Evolutionary conservation across 768 basidiomycete species (phyloP).

Genomic region (Suillus occidentalis): DNA sequence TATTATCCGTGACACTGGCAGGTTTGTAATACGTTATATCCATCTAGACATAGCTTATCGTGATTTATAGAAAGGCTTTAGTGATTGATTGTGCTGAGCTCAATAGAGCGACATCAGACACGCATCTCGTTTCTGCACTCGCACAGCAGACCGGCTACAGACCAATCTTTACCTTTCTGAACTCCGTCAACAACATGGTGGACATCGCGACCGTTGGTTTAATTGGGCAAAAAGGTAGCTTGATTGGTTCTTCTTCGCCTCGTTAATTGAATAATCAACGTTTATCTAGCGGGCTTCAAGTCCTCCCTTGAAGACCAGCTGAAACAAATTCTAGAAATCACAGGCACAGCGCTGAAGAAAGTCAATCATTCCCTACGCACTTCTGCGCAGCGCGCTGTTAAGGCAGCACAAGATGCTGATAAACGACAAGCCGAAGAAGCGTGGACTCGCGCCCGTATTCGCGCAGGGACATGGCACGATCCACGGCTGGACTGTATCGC

Average conservation of each 20-base stretch:
- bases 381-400: conserved; percentile 40
- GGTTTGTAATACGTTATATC: conserved; percentile 36
- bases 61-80: conserved; percentile 55
- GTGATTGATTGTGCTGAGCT: conserved; percentile 84
- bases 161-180: conserved; percentile 85
- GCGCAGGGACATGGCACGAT: conserved; percentile 79
- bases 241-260: neutral
- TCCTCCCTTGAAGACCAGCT: conserved; percentile 80
- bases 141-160: conserved; percentile 87
- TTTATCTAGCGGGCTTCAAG: conserved; percentile 70
- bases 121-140: conserved; percentile 62
- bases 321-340: conserved; percentile 80
- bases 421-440: conserved; percentile 38
- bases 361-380: conserved; percentile 54
- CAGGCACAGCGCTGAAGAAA: conserved; percentile 65
- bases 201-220: conserved; percentile 91
- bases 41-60: neutral
- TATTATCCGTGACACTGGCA: conserved; percentile 51
- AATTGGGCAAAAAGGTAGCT: conserved; percentile 89
- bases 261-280: neutral
- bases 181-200: conserved; percentile 77
- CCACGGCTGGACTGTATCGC: conserved; percentile 81
- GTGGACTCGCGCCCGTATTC: conserved; percentile 47
- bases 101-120: conserved; percentile 67
- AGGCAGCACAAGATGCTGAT: conserved; percentile 38